Evolutionary conservation across 106 monocot genomes (phyloP).

Genomic region (Allium sativum): DNA sequence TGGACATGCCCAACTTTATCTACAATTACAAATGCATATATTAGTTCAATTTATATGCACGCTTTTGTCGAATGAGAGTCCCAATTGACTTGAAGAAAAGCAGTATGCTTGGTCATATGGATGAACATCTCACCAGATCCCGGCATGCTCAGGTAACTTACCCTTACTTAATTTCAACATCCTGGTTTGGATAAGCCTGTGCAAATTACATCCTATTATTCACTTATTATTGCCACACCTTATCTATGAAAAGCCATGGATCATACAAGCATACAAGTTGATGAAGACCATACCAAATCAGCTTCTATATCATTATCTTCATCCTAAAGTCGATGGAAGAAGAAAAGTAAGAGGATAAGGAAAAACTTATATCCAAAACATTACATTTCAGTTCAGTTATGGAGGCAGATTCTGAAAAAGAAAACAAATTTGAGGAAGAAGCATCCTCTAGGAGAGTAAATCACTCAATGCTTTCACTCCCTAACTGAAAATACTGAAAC

Average conservation of each 20-base stretch:
- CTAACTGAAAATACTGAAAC: constrained; percentile 37
- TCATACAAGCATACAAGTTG: constrained; percentile 90
- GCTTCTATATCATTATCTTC: too few relatives aligned
- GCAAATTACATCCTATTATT: not conserved
- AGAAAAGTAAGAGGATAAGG: constrained; percentile 15
- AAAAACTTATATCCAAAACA: constrained; percentile 21
- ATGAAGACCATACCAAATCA: constrained; percentile 97
- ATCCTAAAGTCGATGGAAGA: not conserved
- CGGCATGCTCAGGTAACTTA: constrained; percentile 81
- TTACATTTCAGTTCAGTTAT: constrained; percentile 1
- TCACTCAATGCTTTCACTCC: not conserved
- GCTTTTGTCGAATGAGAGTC: constrained; percentile 53
- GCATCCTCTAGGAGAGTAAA: not conserved
- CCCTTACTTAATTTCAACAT: not conserved
- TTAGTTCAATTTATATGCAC: not conserved
- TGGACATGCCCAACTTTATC: too few relatives aligned
- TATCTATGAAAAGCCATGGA: constrained; percentile 93
- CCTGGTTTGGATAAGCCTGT: not conserved
- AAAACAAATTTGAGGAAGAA: not conserved
- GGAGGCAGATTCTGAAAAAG: not conserved
- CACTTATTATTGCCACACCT: constrained; percentile 18
- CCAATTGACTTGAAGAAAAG: constrained; percentile 73
- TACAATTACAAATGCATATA: too few relatives aligned
- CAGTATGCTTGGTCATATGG: constrained; percentile 82
- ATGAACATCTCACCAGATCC: constrained; percentile 83